A percentile compares a stretch with the other conserved stretches of the same genome.
Conservation (phyloP, 768 basidiomycete species). For the Termitomyces bulborhizus region DNA sequence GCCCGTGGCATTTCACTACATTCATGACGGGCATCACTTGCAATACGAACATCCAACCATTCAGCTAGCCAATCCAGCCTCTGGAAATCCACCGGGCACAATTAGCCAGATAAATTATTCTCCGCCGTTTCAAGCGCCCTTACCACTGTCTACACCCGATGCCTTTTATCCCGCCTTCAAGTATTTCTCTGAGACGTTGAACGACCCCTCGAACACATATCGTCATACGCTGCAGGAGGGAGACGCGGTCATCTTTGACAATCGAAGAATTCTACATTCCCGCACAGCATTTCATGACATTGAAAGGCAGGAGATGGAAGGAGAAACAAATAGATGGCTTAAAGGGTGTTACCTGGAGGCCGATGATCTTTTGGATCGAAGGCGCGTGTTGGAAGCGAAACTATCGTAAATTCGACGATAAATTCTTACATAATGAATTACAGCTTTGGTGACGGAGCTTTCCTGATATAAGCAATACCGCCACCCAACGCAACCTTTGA, state of each 20-base stretch:
- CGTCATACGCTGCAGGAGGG: constrained; percentile 72
- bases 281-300: constrained; percentile 65
- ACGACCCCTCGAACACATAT: constrained; percentile 44
- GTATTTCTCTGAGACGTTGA: constrained; percentile 53
- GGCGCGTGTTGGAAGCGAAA: constrained; percentile 41
- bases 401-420: not conserved
- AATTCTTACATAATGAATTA: constrained; percentile 4
- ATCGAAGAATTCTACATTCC: constrained; percentile 84
- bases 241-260: constrained; percentile 89
- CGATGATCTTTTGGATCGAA: constrained; percentile 56
- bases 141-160: constrained; percentile 46
- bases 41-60: constrained; percentile 71
- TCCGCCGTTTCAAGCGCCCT: constrained; percentile 90
- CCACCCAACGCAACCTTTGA: constrained; percentile 46
- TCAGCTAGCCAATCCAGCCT: constrained; percentile 36
- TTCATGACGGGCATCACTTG: constrained; percentile 85
- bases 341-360: constrained; percentile 83
- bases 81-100: constrained; percentile 13
- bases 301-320: constrained; percentile 29
- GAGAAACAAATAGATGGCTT: constrained; percentile 71
- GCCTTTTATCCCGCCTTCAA: constrained; percentile 59
- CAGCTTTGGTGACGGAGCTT: constrained; percentile 25
- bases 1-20: constrained; percentile 84
- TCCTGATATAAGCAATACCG: constrained; percentile 61
- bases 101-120: constrained; percentile 83